Percentiles rank a stretch among this genome's conserved stretches.
phyloP scores from a whole-genome alignment of 2,329 filamentous ascomycete species.

The Monosporascus sp. region DNA sequence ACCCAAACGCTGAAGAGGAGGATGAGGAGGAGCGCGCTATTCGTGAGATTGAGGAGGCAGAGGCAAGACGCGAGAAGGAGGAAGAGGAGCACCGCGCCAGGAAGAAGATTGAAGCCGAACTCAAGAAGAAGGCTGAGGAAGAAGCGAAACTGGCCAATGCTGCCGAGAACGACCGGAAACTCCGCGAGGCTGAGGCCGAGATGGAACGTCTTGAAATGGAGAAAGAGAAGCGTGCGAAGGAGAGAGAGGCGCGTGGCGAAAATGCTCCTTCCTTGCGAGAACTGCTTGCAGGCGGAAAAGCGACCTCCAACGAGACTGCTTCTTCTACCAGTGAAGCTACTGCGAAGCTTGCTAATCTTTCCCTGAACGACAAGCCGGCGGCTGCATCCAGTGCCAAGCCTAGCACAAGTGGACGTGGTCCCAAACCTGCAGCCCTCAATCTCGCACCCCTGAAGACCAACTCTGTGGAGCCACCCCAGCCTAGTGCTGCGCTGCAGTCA shows the following conservation, averaged over 20 bases:
- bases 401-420: conserved; percentile 49
- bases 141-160: conserved; percentile 41
- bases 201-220: conserved; percentile 66
- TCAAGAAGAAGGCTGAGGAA: conserved; percentile 37
- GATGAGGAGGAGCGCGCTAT: conserved; percentile 58
- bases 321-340: conserved; percentile 35
- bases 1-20: conserved; percentile 31
- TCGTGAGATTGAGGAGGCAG: conserved; percentile 56
- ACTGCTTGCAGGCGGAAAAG: conserved; percentile 38
- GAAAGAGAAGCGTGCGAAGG: conserved; percentile 57
- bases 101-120: conserved; percentile 39
- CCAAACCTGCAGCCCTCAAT: conserved; percentile 85
- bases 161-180: conserved; percentile 58
- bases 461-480: conserved; percentile 83
- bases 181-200: conserved; percentile 68
- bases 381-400: conserved; percentile 45
- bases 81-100: conserved; percentile 39
- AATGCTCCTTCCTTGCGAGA: conserved; percentile 43
- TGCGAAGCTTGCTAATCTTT: conserved; percentile 49
- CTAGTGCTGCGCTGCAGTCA: conserved; percentile 88
- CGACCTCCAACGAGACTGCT: conserved; percentile 29
- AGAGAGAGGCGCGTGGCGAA: conserved; percentile 39
- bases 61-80: conserved; percentile 44
- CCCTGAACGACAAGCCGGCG: conserved; percentile 46
- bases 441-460: conserved; percentile 77